Evolutionary conservation across 2,329 filamentous ascomycete genomes (phyloP), one percentile per base, ranked within the genome.

Genomic region (Paraphoma sp.): DNA sequence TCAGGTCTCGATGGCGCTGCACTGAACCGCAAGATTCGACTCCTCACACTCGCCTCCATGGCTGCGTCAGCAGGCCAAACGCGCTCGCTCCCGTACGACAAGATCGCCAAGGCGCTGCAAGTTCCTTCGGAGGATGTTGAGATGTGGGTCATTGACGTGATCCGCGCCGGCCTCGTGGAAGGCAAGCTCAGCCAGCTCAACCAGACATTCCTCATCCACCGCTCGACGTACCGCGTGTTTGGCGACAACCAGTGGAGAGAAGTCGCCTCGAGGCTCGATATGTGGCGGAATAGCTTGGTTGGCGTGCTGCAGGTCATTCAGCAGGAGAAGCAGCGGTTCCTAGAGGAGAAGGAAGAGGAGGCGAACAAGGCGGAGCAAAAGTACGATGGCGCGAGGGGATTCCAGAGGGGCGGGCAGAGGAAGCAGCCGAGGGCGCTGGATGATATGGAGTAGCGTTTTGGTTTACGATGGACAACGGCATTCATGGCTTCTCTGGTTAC

Each of bases 121-220:
- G 88, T 99, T 53, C 88, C 92, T 45, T 75, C 81, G 45, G 88
- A 91, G 63, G 92, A 98, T 62, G 92, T 98, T 42, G 95, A 99
- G 84, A 90, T 94, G 85, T 99, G 95, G 95, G 92, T 96, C 66
- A 99, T 99, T 72, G 95, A 99, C 77, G 93, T 96, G 67, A 97
- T 99, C 80, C 92, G 95, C 67, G 92, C 93, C 46, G 93, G 93
- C 33, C 87, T 99, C 38, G 92, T 99, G 50, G 95, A 99, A 83
- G 95, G 95, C 76, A 96, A 96, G 81, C 87, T 99, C 67, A 95
- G 91, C 56, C 95, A 99, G 82, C 86, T 94, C 76, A 93, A 92
- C 77, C 87, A 92, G 76, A 91, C 94, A 62, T 98, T 99, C 85
- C 85, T 97, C 51, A 92, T 99, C 60, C 95, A 99, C 84, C 89